Conservation (phyloP, 805 yeast genomes). For the Wickerhamomyces ciferrii region DNA sequence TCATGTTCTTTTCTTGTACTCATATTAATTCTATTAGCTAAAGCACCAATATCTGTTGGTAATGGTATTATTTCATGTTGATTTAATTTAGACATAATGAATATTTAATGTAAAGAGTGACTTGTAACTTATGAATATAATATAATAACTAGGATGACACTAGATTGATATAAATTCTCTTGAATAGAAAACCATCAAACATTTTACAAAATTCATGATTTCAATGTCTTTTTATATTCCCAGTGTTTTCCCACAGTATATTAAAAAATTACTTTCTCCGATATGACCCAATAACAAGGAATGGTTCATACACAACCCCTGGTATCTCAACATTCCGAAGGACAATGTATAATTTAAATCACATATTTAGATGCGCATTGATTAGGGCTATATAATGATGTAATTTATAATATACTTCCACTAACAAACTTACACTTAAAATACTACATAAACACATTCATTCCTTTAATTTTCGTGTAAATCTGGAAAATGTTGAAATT, state of each 20-base stretch:
- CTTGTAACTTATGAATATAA: too few relatives aligned
- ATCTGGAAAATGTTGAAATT: too few relatives aligned
- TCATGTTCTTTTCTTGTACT: constrained; percentile 66
- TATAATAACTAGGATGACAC: too few relatives aligned
- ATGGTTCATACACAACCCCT: neutral
- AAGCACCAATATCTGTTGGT: constrained; percentile 77
- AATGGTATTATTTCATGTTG: constrained; percentile 62
- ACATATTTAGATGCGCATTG: neutral
- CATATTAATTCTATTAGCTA: constrained; percentile 74
- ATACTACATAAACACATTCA: too few relatives aligned
- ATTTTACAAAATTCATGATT: neutral
- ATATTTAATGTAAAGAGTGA: too few relatives aligned
- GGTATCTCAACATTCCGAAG: neutral
- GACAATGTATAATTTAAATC: too few relatives aligned
- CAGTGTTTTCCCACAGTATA: too few relatives aligned
- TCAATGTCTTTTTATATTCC: neutral
- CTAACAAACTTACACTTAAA: too few relatives aligned
- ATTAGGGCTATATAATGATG: neutral
- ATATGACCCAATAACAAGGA: neutral
- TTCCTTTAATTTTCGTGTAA: too few relatives aligned
- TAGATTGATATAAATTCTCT: too few relatives aligned
- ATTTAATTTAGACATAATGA: constrained; percentile 16
- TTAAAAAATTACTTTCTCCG: neutral
- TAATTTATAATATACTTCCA: too few relatives aligned
- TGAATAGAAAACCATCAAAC: too few relatives aligned